Evolutionary conservation across 1,139 yeast genomes (phyloP).

Genomic region (Nematodospora anomalae): DNA sequence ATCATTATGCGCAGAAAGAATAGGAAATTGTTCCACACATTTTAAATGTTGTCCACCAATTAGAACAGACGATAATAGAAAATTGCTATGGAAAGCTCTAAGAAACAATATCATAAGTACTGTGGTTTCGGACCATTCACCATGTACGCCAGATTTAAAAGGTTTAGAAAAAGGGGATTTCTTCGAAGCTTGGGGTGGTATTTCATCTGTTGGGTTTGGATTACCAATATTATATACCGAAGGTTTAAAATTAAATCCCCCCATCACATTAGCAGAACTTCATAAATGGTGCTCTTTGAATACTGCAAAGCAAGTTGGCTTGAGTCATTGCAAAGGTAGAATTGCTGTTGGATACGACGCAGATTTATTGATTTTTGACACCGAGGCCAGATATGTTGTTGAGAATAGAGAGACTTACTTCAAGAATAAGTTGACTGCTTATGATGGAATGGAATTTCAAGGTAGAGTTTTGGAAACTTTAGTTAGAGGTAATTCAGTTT

Average conservation of each 20-base stretch:
- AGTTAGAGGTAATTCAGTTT: conserved; percentile 71
- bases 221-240: conserved; percentile 78
- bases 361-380: conserved; percentile 80
- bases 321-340: conserved; percentile 69
- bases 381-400: conserved; percentile 53
- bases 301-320: conserved; percentile 84
- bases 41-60: conserved; percentile 96
- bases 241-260: conserved; percentile 55
- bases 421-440: conserved; percentile 87
- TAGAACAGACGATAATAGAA: conserved; percentile 68
- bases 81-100: conserved; percentile 75
- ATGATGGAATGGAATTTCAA: conserved; percentile 62
- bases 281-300: conserved; percentile 77
- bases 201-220: conserved; percentile 89
- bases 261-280: conserved; percentile 59
- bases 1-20: conserved; percentile 71
- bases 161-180: conserved; percentile 83
- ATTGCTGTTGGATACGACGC: conserved; percentile 79
- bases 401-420: conserved; percentile 62
- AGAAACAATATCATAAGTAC: conserved; percentile 67
- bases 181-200: conserved; percentile 97
- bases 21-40: conserved; percentile 73
- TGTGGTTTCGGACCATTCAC: conserved; percentile 93
- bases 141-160: conserved; percentile 90
- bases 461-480: conserved; percentile 81